phyloP scores from a whole-genome alignment of 2,329 filamentous ascomycete species.

The Aspergillus melleus region DNA sequence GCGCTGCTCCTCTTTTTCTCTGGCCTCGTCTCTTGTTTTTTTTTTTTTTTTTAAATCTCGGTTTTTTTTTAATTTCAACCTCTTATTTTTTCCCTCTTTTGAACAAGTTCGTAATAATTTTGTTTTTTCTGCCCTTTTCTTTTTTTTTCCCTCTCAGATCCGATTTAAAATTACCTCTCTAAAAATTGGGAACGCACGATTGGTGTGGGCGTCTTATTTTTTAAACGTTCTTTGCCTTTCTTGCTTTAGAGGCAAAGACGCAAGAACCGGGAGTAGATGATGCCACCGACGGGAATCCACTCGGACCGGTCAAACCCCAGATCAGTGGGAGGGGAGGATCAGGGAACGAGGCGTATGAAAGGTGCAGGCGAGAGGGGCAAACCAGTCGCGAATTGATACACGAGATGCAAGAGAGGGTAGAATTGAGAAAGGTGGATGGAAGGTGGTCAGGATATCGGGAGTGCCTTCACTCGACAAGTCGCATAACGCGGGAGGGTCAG shows the following conservation, averaged over 20 bases:
- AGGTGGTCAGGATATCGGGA: conserved; percentile 22
- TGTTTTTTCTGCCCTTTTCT: not conserved
- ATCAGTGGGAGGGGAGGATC: conserved; percentile 16
- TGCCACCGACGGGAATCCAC: conserved; percentile 15
- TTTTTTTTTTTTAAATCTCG: conserved; percentile 9
- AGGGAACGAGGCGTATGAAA: not conserved
- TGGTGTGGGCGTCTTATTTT: no score
- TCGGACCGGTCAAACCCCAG: conserved; percentile 18
- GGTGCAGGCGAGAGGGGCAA: conserved; percentile 11
- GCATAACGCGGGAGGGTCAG: conserved; percentile 25
- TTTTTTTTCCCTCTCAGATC: not conserved
- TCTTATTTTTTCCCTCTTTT: conserved; percentile 6
- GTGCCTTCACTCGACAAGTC: conserved; percentile 16
- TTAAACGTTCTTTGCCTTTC: not conserved
- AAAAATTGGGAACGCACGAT: no score
- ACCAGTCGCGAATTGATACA: conserved; percentile 6
- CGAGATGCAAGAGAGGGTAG: conserved; percentile 14
- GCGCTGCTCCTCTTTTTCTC: conserved; percentile 12
- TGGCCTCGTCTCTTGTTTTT: conserved; percentile 15
- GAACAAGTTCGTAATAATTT: conserved; percentile 1
- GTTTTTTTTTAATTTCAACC: conserved; percentile 4
- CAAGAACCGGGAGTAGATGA: conserved; percentile 18
- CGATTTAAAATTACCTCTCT: not conserved
- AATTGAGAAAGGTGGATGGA: conserved; percentile 16
- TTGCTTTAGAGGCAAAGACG: conserved; percentile 13